These are phyloP conservation scores for Lentinula edodes DNA, from an alignment of 768 basidiomycete species.

Conservation along the genomic window DNA sequence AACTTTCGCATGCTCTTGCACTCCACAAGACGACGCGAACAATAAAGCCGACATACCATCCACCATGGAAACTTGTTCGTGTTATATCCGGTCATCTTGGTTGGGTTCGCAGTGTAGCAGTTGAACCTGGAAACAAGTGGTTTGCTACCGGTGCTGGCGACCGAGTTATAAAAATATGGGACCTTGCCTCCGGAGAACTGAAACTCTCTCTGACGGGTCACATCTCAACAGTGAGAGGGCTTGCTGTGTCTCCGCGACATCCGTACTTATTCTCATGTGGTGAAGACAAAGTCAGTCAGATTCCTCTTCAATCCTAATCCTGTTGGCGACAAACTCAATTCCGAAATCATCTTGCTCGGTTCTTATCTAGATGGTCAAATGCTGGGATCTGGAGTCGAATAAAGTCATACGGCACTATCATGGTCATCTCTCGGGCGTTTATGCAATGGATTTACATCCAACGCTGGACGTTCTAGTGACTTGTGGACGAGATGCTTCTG, in stretches of 20 bases:
- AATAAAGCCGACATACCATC: conserved; percentile 92
- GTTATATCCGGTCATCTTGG: conserved; percentile 98
- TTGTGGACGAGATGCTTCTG: conserved; percentile 92
- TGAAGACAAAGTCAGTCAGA: conserved; percentile 80
- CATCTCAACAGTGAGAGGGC: conserved; percentile 91
- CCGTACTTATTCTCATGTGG: conserved; percentile 97
- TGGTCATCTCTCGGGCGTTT: conserved; percentile 97
- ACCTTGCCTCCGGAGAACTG: conserved; percentile 93
- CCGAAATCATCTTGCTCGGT: neutral
- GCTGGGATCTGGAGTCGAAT: conserved; percentile 98
- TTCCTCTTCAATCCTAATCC: neutral
- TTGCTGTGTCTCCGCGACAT: conserved; percentile 89
- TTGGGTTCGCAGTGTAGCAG: conserved; percentile 94
- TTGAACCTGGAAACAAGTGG: conserved; percentile 98
- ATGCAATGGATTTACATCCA: conserved; percentile 86
- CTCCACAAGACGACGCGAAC: conserved; percentile 92
- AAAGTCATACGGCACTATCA: conserved; percentile 99
- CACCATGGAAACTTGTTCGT: conserved; percentile 92
- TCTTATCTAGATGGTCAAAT: conserved; percentile 88
- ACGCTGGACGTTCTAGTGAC: conserved; percentile 96
- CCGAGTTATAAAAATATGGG: conserved; percentile 98
- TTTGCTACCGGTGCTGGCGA: conserved; percentile 98
- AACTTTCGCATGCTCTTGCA: conserved; percentile 84
- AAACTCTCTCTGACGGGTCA: conserved; percentile 97
- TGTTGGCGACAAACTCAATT: neutral